Percentiles rank a stretch among this genome's conserved stretches.
These are phyloP conservation scores for Metschnikowia hibisci DNA, from an alignment of 805 yeast species.

Conservation along the genomic window DNA sequence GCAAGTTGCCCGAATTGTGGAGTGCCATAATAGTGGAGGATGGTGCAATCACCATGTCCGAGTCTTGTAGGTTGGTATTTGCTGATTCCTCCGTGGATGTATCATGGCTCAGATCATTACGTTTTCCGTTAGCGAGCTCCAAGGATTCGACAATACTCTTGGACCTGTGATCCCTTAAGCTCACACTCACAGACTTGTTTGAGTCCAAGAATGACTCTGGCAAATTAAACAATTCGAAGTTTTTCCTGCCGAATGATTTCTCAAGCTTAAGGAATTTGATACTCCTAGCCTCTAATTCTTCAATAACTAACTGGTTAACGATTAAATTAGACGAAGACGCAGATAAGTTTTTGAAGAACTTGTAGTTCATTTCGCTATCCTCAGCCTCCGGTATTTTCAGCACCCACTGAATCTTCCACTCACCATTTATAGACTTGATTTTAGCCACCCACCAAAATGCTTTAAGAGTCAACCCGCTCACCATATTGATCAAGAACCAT, in stretches of 20 bases:
- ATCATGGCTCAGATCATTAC: neutral
- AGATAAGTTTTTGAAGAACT: conserved; percentile 37
- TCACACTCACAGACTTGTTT: conserved; percentile 1
- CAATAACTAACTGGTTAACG: conserved; percentile 49
- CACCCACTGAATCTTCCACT: conserved; percentile 54
- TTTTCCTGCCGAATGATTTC: conserved; percentile 1
- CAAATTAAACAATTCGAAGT: conserved; percentile 1
- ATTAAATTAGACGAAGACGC: conserved; percentile 45
- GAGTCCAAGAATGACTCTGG: conserved; percentile 3
- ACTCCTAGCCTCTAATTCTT: conserved; percentile 41
- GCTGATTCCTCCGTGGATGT: neutral
- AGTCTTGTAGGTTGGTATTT: neutral
- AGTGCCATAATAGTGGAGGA: conserved; percentile 14
- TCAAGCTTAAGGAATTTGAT: conserved; percentile 29
- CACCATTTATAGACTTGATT: conserved; percentile 46
- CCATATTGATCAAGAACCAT: conserved; percentile 48
- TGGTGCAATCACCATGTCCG: neutral
- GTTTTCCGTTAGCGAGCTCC: neutral
- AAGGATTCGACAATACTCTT: neutral
- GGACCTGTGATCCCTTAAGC: neutral
- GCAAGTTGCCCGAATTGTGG: conserved; percentile 23
- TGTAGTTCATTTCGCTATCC: conserved; percentile 22
- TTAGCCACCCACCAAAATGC: conserved; percentile 53
- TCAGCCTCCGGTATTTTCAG: conserved; percentile 25
- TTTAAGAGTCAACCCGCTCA: conserved; percentile 33